Conservation (phyloP, 306 rosid species). For the Prunus mongolica region DNA sequence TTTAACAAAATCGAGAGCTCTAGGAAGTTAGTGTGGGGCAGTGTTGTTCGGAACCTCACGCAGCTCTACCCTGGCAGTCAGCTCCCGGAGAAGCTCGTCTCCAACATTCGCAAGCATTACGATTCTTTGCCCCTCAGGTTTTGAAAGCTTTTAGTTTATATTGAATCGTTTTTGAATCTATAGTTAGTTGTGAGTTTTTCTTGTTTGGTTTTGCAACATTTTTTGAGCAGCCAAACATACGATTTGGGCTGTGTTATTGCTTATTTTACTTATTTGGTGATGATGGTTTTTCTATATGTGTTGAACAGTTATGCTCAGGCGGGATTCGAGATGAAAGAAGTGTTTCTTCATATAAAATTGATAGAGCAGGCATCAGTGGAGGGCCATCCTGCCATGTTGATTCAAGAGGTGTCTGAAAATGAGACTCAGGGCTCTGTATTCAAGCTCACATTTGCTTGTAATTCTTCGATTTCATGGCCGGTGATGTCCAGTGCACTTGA, state of each 20-base stretch:
- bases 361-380: slow-evolving; percentile 68
- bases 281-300: slow-evolving; percentile 2
- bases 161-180: slow-evolving; percentile 6
- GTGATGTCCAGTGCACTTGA: slow-evolving; percentile 71
- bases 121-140: slow-evolving; percentile 87
- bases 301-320: slow-evolving; percentile 75
- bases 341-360: slow-evolving; percentile 82
- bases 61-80: slow-evolving; percentile 89
- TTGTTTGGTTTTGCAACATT: background rate
- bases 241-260: background rate
- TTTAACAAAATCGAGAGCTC: slow-evolving; percentile 42
- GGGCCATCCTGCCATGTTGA: slow-evolving; percentile 71
- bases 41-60: slow-evolving; percentile 68
- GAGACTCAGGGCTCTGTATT: slow-evolving; percentile 54
- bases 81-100: slow-evolving; percentile 85
- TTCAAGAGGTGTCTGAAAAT: slow-evolving; percentile 56
- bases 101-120: slow-evolving; percentile 81
- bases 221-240: slow-evolving; percentile 4
- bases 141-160: background rate
- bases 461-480: slow-evolving; percentile 77
- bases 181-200: background rate
- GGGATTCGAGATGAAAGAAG: slow-evolving; percentile 85
- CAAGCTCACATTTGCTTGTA: slow-evolving; percentile 88
- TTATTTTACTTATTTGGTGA: background rate
- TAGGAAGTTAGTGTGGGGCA: slow-evolving; percentile 74